phyloP scores from a whole-genome alignment of 208 protist species.

The Leishmania guyanensis region DNA sequence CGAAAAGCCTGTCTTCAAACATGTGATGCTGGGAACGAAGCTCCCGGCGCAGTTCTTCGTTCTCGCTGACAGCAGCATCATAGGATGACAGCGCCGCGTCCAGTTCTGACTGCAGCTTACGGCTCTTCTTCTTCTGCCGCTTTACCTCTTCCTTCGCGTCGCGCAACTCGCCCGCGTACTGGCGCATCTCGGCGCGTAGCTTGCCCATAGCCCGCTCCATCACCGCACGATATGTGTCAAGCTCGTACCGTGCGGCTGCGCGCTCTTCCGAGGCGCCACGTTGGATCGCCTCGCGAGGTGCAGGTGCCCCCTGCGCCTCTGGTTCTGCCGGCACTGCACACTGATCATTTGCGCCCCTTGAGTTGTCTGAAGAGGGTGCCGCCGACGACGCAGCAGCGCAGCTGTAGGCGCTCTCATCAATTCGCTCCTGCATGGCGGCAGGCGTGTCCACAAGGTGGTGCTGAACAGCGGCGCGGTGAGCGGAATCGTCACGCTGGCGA shows the following conservation, averaged over 20 bases:
- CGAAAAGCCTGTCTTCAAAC: background rate
- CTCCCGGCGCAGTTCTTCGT: slow-evolving; percentile 11
- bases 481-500: background rate
- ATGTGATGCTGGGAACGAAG: background rate
- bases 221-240: slow-evolving; percentile 54
- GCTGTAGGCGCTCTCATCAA: background rate
- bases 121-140: slow-evolving; percentile 12
- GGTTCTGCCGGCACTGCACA: slow-evolving; percentile 1
- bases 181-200: slow-evolving; percentile 45
- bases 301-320: background rate
- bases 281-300: slow-evolving; percentile 19
- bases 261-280: slow-evolving; percentile 18
- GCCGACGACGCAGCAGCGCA: background rate
- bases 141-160: slow-evolving; percentile 31
- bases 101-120: slow-evolving; percentile 13
- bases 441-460: slow-evolving; percentile 10
- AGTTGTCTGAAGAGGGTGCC: background rate
- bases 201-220: slow-evolving; percentile 60
- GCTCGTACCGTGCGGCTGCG: slow-evolving; percentile 37
- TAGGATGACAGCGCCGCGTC: background rate
- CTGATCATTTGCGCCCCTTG: background rate
- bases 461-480: background rate
- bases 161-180: slow-evolving; percentile 32
- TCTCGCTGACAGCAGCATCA: slow-evolving; percentile 14
- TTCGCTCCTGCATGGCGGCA: background rate